phyloP scores from a whole-genome alignment of 1,284 basidiomycete genomes.

The Golubevia pallescens region DNA sequence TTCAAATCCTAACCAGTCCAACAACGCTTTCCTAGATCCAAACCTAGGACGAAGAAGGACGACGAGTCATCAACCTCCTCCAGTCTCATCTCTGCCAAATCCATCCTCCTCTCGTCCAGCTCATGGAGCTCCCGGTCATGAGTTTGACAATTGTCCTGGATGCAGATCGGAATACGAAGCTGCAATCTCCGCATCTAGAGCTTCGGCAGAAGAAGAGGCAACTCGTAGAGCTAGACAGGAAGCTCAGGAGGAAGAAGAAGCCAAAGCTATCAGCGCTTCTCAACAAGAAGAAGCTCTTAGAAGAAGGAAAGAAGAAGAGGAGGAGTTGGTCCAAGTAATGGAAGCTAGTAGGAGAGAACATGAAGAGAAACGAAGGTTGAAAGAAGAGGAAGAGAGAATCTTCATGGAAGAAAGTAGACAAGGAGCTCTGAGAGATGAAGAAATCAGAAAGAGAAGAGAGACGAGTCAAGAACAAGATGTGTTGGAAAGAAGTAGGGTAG shows the following conservation, averaged over 20 bases:
- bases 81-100: not conserved
- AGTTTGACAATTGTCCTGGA: constrained; percentile 27
- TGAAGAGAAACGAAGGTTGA: constrained; percentile 12
- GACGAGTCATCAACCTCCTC: not conserved
- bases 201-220: constrained; percentile 20
- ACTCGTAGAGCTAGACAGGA: constrained; percentile 12
- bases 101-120: not conserved
- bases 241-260: constrained; percentile 1
- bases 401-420: constrained; percentile 29
- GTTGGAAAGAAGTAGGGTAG: constrained; percentile 21
- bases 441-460: constrained; percentile 7
- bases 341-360: constrained; percentile 26
- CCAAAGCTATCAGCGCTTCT: constrained; percentile 4
- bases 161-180: constrained; percentile 30
- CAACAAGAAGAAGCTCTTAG: constrained; percentile 11
- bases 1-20: not conserved
- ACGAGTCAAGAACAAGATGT: constrained; percentile 14
- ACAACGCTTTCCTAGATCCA: not conserved
- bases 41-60: not conserved
- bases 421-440: constrained; percentile 17
- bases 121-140: constrained; percentile 7
- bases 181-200: constrained; percentile 26
- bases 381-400: constrained; percentile 11
- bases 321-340: constrained; percentile 20
- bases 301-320: constrained; percentile 23